A percentile compares a stretch with the other conserved stretches of the same genome.
Conservation (phyloP, 192 early-diverging fungal genomes). For the Diversispora eburnea region DNA sequence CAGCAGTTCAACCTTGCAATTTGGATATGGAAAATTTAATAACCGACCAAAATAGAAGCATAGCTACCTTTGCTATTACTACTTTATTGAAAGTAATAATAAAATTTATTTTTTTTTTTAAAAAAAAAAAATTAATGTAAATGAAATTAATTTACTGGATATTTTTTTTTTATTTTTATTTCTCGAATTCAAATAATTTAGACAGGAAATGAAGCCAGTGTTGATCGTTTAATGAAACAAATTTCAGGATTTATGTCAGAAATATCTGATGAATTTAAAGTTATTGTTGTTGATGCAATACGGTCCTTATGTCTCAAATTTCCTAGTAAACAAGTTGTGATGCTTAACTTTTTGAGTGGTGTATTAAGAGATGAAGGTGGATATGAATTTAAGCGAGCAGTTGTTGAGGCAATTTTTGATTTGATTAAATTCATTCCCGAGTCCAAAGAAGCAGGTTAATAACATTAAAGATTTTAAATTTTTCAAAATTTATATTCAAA, state of each 20-base stretch:
- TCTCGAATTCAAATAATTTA: slow-evolving; percentile 22
- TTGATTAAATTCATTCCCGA: slow-evolving; percentile 92
- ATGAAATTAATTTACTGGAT: not conserved
- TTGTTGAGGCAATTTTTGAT: slow-evolving; percentile 97
- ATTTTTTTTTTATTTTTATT: not conserved
- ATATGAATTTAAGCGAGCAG: slow-evolving; percentile 93
- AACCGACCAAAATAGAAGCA: slow-evolving; percentile 92
- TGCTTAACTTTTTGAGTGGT: slow-evolving; percentile 89
- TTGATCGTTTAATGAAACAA: slow-evolving; percentile 99
- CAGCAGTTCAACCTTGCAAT: slow-evolving; percentile 91
- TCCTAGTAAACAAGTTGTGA: slow-evolving; percentile 88
- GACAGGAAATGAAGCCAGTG: slow-evolving; percentile 97
- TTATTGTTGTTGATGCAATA: slow-evolving; percentile 98
- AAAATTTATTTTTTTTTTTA: slow-evolving; percentile 1
- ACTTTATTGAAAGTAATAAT: slow-evolving; percentile 77
- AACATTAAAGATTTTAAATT: not conserved
- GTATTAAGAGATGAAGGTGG: slow-evolving; percentile 97
- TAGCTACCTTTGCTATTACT: slow-evolving; percentile 98
- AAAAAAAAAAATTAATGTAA: not conserved
- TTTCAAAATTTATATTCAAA: not conserved
- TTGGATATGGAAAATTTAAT: slow-evolving; percentile 98
- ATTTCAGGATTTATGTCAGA: slow-evolving; percentile 97
- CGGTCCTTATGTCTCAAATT: slow-evolving; percentile 96
- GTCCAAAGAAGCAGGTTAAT: slow-evolving; percentile 79
- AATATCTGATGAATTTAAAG: slow-evolving; percentile 99